Conservation (phyloP, 2,329 filamentous ascomycete species). For the Microdochium trichocladiopsis region DNA sequence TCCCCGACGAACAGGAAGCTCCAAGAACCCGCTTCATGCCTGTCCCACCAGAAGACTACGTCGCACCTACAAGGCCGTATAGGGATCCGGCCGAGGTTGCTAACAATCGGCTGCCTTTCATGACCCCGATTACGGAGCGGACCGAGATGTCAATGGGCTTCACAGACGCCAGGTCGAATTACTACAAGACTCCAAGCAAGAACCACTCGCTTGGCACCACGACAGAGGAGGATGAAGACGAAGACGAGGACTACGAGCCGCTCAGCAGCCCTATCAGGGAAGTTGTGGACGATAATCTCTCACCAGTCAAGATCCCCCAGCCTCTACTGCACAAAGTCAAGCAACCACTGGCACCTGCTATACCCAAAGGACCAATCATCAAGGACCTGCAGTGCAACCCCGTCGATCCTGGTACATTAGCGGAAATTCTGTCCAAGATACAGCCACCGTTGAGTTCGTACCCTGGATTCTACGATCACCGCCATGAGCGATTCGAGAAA, state of each 20-base stretch:
- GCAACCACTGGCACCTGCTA: constrained; percentile 19
- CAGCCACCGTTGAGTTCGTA: constrained; percentile 70
- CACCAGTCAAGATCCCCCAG: constrained; percentile 40
- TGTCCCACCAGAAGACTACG: constrained; percentile 78
- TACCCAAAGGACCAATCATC: constrained; percentile 65
- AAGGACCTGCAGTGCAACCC: constrained; percentile 84
- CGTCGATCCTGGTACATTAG: constrained; percentile 67
- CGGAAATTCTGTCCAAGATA: constrained; percentile 66
- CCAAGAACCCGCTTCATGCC: constrained; percentile 65
- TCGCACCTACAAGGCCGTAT: constrained; percentile 71
- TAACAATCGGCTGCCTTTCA: constrained; percentile 90
- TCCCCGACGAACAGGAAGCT: constrained; percentile 13
- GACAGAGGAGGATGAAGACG: constrained; percentile 21
- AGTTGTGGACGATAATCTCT: constrained; percentile 45
- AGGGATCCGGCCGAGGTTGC: constrained; percentile 73
- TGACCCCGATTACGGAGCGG: constrained; percentile 96
- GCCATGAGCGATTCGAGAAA: constrained; percentile 54
- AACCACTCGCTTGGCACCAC: constrained; percentile 22
- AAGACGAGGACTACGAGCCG: constrained; percentile 29
- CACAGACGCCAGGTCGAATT: constrained; percentile 49
- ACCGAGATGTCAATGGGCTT: constrained; percentile 81
- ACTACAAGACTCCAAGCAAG: constrained; percentile 73
- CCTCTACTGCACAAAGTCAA: constrained; percentile 34
- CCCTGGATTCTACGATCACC: constrained; percentile 72
- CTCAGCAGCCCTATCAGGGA: constrained; percentile 67